Evolutionary conservation across 345 rosid genomes (phyloP).

Genomic region (Camelina sativa): DNA sequence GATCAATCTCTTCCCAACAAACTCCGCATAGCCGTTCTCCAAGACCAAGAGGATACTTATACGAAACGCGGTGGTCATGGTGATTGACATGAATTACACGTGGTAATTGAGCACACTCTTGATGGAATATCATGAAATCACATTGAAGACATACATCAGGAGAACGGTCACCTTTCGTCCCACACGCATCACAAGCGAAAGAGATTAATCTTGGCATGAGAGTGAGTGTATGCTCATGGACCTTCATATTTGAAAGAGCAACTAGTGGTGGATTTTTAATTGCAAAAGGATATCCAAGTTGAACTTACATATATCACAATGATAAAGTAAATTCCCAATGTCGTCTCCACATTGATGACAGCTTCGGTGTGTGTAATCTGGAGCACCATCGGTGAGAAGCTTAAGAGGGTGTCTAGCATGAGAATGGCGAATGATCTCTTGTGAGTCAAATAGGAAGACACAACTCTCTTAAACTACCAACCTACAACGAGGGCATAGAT

Average conservation of each 20-base stretch:
- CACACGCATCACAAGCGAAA: constrained; percentile 40
- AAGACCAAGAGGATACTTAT: constrained; percentile 23
- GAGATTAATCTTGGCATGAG: constrained; percentile 11
- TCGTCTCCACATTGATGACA: not conserved
- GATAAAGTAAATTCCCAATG: not conserved
- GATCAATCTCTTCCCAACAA: not conserved
- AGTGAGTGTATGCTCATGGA: constrained; percentile 37
- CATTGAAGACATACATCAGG: constrained; percentile 17
- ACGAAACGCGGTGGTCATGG: constrained; percentile 20
- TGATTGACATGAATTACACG: constrained; percentile 7
- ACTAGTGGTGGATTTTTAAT: too few species aligned
- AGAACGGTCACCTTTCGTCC: not conserved
- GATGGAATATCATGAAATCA: not conserved
- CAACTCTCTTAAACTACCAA: not conserved
- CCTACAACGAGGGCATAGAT: not conserved
- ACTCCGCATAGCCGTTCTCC: constrained; percentile 5
- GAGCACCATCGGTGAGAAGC: not conserved
- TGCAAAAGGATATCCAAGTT: constrained; percentile 3
- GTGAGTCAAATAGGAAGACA: not conserved
- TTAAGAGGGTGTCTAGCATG: not conserved
- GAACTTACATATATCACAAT: constrained; percentile 34
- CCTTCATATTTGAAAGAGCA: not conserved
- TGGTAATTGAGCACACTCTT: constrained; percentile 1
- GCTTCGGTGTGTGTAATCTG: not conserved
- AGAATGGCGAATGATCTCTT: not conserved